A percentile compares a stretch with the other conserved stretches of the same genome.
These are phyloP conservation scores for Ustilago tritici DNA, from an alignment of 1,284 basidiomycete species.

Conservation along the genomic window DNA sequence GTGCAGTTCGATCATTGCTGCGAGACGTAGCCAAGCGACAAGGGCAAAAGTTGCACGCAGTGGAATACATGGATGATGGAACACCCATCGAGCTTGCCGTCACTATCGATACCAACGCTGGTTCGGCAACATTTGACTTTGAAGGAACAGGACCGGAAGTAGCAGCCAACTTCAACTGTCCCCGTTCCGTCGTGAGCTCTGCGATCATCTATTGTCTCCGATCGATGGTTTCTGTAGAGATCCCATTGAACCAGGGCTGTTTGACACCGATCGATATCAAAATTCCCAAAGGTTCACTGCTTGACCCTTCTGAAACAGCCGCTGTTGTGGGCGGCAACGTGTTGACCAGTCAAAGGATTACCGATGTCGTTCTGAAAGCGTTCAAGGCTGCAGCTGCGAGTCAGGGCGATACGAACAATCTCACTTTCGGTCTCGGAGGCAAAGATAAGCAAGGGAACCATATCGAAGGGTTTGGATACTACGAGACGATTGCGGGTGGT, in stretches of 20 bases:
- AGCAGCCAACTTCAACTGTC: conserved; percentile 86
- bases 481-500: conserved; percentile 95
- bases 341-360: conserved; percentile 89
- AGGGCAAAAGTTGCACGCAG: conserved; percentile 77
- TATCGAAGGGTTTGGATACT: conserved; percentile 89
- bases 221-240: conserved; percentile 89
- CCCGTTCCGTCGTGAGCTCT: conserved; percentile 81
- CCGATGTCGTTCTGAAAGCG: conserved; percentile 92
- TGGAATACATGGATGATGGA: conserved; percentile 73
- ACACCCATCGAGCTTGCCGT: conserved; percentile 81
- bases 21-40: conserved; percentile 78
- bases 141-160: conserved; percentile 84
- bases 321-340: conserved; percentile 95
- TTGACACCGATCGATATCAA: conserved; percentile 78
- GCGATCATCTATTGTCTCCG: conserved; percentile 95
- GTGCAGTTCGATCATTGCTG: conserved; percentile 85
- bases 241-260: conserved; percentile 93
- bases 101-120: conserved; percentile 80
- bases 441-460: conserved; percentile 83
- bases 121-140: conserved; percentile 90
- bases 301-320: conserved; percentile 81
- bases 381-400: conserved; percentile 92
- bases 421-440: conserved; percentile 90
- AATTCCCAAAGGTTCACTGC: conserved; percentile 83
- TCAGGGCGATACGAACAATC: conserved; percentile 88